Evolutionary conservation across 345 rosid genomes (phyloP).

Genomic region (Citrus hindsii): DNA sequence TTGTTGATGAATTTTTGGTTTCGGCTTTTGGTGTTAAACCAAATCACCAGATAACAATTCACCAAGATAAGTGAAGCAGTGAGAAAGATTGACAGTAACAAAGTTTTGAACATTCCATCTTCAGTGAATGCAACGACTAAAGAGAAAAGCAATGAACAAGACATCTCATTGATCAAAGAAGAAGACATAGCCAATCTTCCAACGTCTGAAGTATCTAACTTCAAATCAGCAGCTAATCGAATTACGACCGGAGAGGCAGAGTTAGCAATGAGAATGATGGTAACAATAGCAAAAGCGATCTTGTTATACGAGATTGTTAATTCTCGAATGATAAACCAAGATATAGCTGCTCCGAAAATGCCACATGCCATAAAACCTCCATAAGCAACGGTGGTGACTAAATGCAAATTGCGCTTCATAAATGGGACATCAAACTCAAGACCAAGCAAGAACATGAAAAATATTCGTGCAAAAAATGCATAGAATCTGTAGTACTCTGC

Average conservation of each 20-base stretch:
- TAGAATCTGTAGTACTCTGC: constrained; percentile 46
- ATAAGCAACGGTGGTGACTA: constrained; percentile 38
- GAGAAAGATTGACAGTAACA: constrained; percentile 24
- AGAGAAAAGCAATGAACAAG: constrained; percentile 34
- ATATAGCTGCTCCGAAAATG: constrained; percentile 35
- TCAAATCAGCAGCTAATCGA: constrained; percentile 59
- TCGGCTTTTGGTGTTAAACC: constrained; percentile 58
- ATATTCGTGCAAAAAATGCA: constrained; percentile 45
- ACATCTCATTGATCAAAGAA: constrained; percentile 55
- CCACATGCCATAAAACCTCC: constrained; percentile 35
- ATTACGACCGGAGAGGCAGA: constrained; percentile 62
- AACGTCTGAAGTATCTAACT: constrained; percentile 56
- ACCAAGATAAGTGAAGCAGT: constrained; percentile 31
- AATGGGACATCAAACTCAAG: constrained; percentile 60
- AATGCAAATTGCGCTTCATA: constrained; percentile 44
- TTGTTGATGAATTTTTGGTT: constrained; percentile 51
- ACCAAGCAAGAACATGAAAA: constrained; percentile 77
- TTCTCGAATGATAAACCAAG: constrained; percentile 33
- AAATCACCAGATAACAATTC: constrained; percentile 47
- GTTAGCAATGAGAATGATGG: constrained; percentile 47
- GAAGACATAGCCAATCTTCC: constrained; percentile 59
- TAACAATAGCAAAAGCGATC: constrained; percentile 19
- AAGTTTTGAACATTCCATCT: constrained; percentile 16
- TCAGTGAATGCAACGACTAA: constrained; percentile 20
- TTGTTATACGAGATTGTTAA: constrained; percentile 16